These are phyloP conservation scores for Suillus variegatus DNA, from an alignment of 768 basidiomycete species.

Conservation along the genomic window DNA sequence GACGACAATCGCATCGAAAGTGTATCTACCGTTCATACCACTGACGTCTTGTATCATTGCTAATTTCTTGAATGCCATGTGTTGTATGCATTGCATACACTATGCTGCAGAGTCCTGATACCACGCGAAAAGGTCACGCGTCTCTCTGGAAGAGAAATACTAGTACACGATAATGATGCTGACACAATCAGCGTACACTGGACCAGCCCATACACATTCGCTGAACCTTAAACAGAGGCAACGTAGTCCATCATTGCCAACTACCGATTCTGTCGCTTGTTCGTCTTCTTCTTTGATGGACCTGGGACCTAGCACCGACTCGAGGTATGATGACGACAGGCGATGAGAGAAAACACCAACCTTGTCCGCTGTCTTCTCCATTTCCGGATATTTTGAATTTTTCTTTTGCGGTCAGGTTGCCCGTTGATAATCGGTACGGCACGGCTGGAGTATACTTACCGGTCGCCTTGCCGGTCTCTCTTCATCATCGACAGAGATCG, in stretches of 20 bases:
- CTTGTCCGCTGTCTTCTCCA: slow-evolving; percentile 23
- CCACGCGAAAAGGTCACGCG: background rate
- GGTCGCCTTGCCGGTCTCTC: slow-evolving; percentile 30
- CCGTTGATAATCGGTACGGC: background rate
- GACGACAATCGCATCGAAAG: slow-evolving; percentile 2
- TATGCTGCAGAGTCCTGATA: background rate
- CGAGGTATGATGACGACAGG: slow-evolving; percentile 5
- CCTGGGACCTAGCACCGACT: slow-evolving; percentile 11
- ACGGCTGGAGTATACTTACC: slow-evolving; percentile 17
- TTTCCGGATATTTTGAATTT: slow-evolving; percentile 18
- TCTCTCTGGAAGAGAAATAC: background rate
- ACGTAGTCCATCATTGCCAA: background rate
- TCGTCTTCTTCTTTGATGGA: slow-evolving; percentile 22
- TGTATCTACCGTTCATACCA: slow-evolving; percentile 2
- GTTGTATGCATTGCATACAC: background rate
- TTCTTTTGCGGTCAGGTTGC: slow-evolving; percentile 17
- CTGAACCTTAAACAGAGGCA: background rate
- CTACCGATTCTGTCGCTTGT: slow-evolving; percentile 23
- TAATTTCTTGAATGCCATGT: background rate
- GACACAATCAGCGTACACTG: background rate
- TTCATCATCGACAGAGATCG: slow-evolving; percentile 15
- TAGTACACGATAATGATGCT: background rate
- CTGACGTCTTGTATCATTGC: background rate
- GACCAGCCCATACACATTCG: background rate
- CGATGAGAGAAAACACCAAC: slow-evolving; percentile 15